A percentile compares a stretch with the other conserved stretches of the same genome.
phyloP scores from a whole-genome alignment of 441 rosid species.

The Aleurites moluccanus region DNA sequence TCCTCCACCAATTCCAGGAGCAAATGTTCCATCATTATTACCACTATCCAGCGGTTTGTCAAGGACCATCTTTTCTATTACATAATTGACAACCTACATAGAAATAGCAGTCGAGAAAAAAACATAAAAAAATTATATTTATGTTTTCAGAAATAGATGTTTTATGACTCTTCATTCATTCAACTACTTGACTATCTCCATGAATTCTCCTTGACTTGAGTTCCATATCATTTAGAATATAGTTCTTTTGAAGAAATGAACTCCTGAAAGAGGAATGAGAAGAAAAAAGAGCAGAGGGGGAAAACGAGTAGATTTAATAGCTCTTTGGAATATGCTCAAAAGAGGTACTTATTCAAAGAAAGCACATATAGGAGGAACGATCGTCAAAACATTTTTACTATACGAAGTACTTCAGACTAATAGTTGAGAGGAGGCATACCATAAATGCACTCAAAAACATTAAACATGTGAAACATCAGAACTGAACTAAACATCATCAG shows the following conservation, averaged over 20 bases:
- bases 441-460: not conserved
- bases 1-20: conserved; percentile 68
- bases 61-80: conserved; percentile 92
- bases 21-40: conserved; percentile 62
- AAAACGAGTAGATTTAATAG: not conserved
- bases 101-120: not conserved
- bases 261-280: no score
- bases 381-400: not conserved
- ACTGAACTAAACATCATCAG: no score
- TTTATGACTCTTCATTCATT: not conserved
- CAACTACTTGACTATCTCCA: not conserved
- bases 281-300: not conserved
- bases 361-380: not conserved
- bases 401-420: not conserved
- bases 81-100: conserved; percentile 91
- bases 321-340: not conserved
- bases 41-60: conserved; percentile 75
- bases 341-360: not conserved
- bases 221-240: not conserved
- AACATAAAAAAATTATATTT: no score
- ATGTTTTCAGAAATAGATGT: not conserved
- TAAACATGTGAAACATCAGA: not conserved
- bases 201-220: not conserved
- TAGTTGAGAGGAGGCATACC: not conserved
- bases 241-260: not conserved